phyloP scores from a whole-genome alignment of 768 basidiomycete species.

The Rhodotorula taiwanensis region DNA sequence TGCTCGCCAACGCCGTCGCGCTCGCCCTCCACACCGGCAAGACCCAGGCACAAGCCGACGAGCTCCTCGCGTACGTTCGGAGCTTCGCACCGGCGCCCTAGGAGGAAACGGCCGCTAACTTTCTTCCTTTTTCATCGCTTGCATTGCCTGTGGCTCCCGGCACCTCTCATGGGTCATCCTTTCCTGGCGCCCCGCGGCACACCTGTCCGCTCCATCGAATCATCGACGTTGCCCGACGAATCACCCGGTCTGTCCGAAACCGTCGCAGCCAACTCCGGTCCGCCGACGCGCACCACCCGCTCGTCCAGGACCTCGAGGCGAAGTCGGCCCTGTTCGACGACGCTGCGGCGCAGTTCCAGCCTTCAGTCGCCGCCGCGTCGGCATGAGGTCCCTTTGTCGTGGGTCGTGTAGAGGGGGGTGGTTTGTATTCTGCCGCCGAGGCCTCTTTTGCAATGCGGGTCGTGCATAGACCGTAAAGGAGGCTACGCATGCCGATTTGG shows the following conservation, averaged over 20 bases:
- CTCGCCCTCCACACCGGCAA: conserved; percentile 35
- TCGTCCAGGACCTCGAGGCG: conserved; percentile 43
- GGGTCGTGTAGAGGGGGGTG: no score
- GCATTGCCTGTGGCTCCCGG: no score
- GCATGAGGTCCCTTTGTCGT: no score
- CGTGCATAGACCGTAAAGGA: no score
- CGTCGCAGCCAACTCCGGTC: conserved; percentile 33
- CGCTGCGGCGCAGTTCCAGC: conserved; percentile 40
- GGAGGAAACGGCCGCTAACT: neutral
- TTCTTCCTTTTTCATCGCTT: no score
- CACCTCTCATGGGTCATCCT: no score
- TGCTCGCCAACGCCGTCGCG: conserved; percentile 38
- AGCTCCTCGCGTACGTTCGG: conserved; percentile 22
- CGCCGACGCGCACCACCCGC: conserved; percentile 43
- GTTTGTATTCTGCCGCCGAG: no score
- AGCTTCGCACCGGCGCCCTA: neutral
- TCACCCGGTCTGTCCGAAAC: no score
- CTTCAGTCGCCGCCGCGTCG: neutral
- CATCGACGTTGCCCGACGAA: neutral
- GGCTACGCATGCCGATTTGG: no score
- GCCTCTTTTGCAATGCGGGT: no score
- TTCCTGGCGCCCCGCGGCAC: no score
- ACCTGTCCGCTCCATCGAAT: neutral
- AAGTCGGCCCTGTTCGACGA: conserved; percentile 46
- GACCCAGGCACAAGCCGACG: conserved; percentile 14